Base-by-base conservation (phyloP, 768 basidiomycete genomes). In the Termitomyces sp. region DNA sequence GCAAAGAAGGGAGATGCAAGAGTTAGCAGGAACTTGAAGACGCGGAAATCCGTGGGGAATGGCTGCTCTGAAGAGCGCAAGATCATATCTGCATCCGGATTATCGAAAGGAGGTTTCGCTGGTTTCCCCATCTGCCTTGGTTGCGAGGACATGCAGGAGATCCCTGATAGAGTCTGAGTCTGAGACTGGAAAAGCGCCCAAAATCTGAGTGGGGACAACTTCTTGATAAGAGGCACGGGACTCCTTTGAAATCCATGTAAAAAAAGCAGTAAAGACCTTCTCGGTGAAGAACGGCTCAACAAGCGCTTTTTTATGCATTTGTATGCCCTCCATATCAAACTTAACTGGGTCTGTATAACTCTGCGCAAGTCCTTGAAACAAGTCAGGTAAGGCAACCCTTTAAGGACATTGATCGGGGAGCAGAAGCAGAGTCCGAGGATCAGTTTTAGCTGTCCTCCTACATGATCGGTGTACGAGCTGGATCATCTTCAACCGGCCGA, bases 1-100 rank as follows among this genome's bases (percentile, higher is more conserved):
- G 73, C 72, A 61, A 87, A 87, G 67, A 87, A 79, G 5, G 81
- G 74, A 12, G 87, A 87, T 0, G 82, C 79, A 18, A 83, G 64
- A n/a, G 81, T 76, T 12, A 87, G 72, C 55, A 87, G 72, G 40
- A 78, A 62, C 62, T 81, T 82, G 75, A 81, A 81, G 55, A 82
- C 78, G 58, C 75, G 76, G 69, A 85, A 86, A 68, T 77, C 72
- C 53, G 74, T 68, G n/a, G 73, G 72, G 47, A 67, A 64, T 18
- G 36, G 45, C 59, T 68, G 63, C 63, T 86, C 85, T 48, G 79
- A 81, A 9, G 83, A 80, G 53, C 80, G 77, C 42, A 87, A 69
- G 52, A 84, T 77, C 53, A 85, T 70, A 62, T 85, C 82, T 57
- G 81, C 80, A 51, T 74, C 72, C 33, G 72, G 65, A 59, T 79